Base-by-base conservation (phyloP, 129 eudicot genomes). In the Kitagawia praeruptora region DNA sequence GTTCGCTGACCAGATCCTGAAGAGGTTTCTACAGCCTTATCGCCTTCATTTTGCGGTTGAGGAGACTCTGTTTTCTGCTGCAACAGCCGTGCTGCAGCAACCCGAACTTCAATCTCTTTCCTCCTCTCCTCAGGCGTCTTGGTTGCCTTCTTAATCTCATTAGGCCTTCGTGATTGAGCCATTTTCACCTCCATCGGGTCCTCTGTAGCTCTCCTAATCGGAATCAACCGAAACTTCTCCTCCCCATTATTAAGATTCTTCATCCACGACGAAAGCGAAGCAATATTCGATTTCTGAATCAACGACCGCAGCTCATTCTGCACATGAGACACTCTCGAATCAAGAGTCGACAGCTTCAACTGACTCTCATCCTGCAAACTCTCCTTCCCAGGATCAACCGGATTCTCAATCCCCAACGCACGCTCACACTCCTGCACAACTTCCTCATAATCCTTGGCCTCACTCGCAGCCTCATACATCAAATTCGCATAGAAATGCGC, bases 121-220 rank as follows among this genome's bases (percentile, higher is more conserved):
- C 96, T 89, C 69, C 91, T 79, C 83, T 93, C 97, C 81, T 91
- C 97, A 25, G 84, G 87, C 4, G 98, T 93, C 87, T 93, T 95
- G 39, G 87, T 91, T 15, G 88, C 99, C 88, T 95, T 95, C 89
- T 92, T 95, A 54, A 95, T 95, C 81, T 95, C 98, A 82, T 95
- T 95, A 3, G 97, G 96, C 83, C 97, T 83, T 77, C 92, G 82
- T 25, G 89, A 80, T 81, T 89, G 97, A 77, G 86, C 90, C 73
- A 75, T 80, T 63, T 85, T 88, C 58, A 85, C 49, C 87, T 95
- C 99, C 99, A 95, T 88, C 27, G 99, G 99, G 80, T 95, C 97
- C 83, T 95, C 98, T 6, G 97, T 73, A 76, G 81, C 86, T 81
- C 97, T 88, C 82, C 97, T 82, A n/a, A 95, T 84, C 2, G 97